These are phyloP conservation scores for Brassica carinata DNA, from an alignment of 345 rosid genomes.

Conservation along the genomic window DNA sequence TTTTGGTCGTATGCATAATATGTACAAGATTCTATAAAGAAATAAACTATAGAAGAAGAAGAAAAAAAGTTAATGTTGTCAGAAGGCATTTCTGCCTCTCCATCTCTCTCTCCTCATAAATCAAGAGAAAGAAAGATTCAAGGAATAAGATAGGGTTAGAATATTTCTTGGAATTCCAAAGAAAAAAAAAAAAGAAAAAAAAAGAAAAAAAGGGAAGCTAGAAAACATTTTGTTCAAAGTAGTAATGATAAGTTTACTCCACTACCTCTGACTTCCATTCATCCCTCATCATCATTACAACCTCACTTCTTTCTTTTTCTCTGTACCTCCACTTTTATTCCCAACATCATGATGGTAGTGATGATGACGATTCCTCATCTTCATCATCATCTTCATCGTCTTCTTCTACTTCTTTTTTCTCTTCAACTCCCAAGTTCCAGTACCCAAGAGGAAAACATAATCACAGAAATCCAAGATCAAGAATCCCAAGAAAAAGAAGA, in stretches of 20 bases:
- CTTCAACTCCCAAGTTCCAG: constrained; percentile 38
- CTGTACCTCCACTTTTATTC: constrained; percentile 31
- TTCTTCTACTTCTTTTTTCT: constrained; percentile 35
- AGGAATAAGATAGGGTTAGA: constrained; percentile 28
- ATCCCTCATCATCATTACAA: constrained; percentile 42
- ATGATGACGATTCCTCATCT: not conserved
- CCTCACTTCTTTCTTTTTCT: constrained; percentile 37
- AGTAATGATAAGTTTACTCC: constrained; percentile 38
- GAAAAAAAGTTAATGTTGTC: not conserved
- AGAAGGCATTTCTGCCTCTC: constrained; percentile 3
- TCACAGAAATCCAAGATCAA: constrained; percentile 30
- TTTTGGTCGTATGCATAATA: not conserved
- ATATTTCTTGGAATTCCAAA: constrained; percentile 23
- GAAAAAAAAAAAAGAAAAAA: not conserved
- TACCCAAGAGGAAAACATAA: constrained; percentile 31
- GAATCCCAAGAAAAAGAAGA: constrained; percentile 37
- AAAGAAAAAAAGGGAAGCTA: constrained; percentile 10
- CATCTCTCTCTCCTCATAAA: not conserved
- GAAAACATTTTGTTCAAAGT: constrained; percentile 32
- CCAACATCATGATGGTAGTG: constrained; percentile 37
- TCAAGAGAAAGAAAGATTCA: constrained; percentile 14
- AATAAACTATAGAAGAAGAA: no score
- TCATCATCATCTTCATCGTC: constrained; percentile 28
- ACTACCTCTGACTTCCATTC: constrained; percentile 41
- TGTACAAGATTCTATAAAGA: no score